Evolutionary conservation across 371 early-diverging fungal species (phyloP).

Genomic region (Zopfochytrium polystomum): DNA sequence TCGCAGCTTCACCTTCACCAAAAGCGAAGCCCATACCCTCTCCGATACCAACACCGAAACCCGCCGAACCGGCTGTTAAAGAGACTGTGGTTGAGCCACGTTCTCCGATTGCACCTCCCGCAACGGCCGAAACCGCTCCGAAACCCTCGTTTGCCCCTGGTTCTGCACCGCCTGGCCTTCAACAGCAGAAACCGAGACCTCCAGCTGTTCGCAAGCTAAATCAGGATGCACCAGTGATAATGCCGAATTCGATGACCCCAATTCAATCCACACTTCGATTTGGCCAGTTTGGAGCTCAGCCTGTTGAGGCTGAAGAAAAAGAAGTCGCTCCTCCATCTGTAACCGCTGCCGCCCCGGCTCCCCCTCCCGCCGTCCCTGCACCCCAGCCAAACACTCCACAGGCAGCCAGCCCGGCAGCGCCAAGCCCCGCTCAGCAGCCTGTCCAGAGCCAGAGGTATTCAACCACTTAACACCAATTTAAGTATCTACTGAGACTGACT

Average conservation of each 20-base stretch:
- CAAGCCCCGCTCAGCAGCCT: slow-evolving; percentile 6
- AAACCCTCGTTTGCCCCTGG: too few species aligned
- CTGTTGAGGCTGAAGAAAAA: slow-evolving; percentile 40
- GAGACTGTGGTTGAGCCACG: slow-evolving; percentile 2
- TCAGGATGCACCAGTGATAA: slow-evolving; percentile 84
- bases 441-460: too few species aligned
- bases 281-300: slow-evolving; percentile 68
- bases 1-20: slow-evolving; percentile 11
- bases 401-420: slow-evolving; percentile 22
- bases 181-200: slow-evolving; percentile 26
- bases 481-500: too few species aligned
- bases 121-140: too few species aligned
- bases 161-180: slow-evolving; percentile 55
- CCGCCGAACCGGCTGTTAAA: too few species aligned
- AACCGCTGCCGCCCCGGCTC: too few species aligned
- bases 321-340: slow-evolving; percentile 29
- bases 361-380: slow-evolving; percentile 22
- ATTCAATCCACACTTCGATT: slow-evolving; percentile 77
- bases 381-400: slow-evolving; percentile 26
- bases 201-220: slow-evolving; percentile 55
- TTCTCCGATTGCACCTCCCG: slow-evolving; percentile 1
- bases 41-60: too few species aligned
- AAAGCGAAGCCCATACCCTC: not conserved
- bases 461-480: too few species aligned
- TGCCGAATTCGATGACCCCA: slow-evolving; percentile 67